Conservation (phyloP, 345 rosid species). For the Raphanus raphanistrum region DNA sequence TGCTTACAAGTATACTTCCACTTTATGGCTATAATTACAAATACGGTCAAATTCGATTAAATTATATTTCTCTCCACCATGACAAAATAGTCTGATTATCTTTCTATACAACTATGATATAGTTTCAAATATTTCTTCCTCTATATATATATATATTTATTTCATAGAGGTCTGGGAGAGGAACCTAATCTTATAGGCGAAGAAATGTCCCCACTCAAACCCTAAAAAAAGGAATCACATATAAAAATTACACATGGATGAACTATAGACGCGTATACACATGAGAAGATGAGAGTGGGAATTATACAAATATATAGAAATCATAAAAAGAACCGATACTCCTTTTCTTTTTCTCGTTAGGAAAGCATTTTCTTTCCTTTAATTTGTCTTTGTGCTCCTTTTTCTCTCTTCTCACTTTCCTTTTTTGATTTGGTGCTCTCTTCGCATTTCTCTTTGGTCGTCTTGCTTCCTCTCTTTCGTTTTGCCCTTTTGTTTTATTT, state of each 20-base stretch:
- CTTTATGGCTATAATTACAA: not conserved
- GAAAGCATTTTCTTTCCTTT: constrained; percentile 26
- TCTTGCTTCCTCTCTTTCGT: constrained; percentile 46
- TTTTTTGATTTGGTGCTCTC: constrained; percentile 33
- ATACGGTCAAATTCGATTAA: not conserved
- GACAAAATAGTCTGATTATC: not conserved
- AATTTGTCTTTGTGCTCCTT: constrained; percentile 35
- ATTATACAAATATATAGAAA: constrained; percentile 36
- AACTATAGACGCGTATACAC: constrained; percentile 43
- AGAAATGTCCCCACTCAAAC: constrained; percentile 66
- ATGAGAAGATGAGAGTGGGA: constrained; percentile 30
- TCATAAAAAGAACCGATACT: constrained; percentile 32
- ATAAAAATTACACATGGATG: constrained; percentile 21
- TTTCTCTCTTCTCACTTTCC: constrained; percentile 40
- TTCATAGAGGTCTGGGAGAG: constrained; percentile 33
- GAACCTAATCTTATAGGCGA: constrained; percentile 50
- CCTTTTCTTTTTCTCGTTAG: constrained; percentile 31
- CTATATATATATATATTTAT: constrained; percentile 10
- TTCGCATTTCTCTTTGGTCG: constrained; percentile 30
- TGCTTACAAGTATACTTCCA: not conserved
- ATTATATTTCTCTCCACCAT: too few relatives aligned
- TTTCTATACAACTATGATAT: not conserved
- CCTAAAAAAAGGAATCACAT: constrained; percentile 59
- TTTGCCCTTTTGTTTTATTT: constrained; percentile 38
- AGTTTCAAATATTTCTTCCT: not conserved